These are phyloP conservation scores for Diplotaxis tenuifolia DNA, from an alignment of 345 rosid species.

Conservation along the genomic window DNA sequence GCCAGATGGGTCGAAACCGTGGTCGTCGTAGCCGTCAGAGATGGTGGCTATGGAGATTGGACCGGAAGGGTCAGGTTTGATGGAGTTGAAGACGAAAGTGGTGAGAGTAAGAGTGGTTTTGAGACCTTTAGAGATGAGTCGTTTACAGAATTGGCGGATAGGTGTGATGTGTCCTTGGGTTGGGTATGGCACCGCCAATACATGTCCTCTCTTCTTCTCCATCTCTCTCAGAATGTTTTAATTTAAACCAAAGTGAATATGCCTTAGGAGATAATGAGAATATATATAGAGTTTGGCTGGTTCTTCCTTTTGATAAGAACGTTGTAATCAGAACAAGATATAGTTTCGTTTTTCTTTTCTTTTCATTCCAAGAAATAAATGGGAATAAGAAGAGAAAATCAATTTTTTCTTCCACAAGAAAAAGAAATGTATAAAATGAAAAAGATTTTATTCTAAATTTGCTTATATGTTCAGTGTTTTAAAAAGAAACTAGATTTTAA, in stretches of 20 bases:
- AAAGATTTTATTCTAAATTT: neutral
- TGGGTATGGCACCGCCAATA: neutral
- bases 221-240: neutral
- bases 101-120: neutral
- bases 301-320: neutral
- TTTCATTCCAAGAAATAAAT: neutral
- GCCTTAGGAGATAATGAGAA: neutral
- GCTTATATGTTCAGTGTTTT: neutral
- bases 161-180: neutral
- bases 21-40: slow-evolving; percentile 11
- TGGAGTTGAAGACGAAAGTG: neutral
- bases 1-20: neutral
- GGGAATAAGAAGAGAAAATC: neutral
- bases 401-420: neutral
- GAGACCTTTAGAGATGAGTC: neutral
- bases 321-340: neutral
- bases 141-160: neutral
- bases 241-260: neutral
- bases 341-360: neutral
- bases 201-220: neutral
- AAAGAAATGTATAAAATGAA: neutral
- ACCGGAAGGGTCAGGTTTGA: slow-evolving; percentile 2
- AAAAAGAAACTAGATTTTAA: neutral
- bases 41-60: slow-evolving; percentile 9
- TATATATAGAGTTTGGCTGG: neutral